Evolutionary conservation across 805 yeast genomes (phyloP).

Genomic region (Myxozyma lipomycoides): DNA sequence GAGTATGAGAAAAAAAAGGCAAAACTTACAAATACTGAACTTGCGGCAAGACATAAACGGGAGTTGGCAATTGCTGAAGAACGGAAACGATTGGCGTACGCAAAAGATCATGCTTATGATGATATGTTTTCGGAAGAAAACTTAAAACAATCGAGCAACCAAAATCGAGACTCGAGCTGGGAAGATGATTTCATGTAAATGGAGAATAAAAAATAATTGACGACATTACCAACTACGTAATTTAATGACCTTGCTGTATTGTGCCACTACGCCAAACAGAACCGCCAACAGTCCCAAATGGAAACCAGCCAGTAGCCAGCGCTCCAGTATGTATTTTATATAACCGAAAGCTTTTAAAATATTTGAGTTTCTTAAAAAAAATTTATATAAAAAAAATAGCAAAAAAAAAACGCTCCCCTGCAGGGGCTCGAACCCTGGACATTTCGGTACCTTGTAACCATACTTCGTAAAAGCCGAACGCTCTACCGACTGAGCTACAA

Average conservation of each 20-base stretch:
- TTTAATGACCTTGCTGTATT: too few species aligned
- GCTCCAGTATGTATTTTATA: too few species aligned
- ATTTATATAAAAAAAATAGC: background rate
- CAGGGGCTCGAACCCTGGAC: slow-evolving; percentile 64
- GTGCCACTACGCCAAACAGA: too few species aligned
- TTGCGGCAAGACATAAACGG: slow-evolving; percentile 40
- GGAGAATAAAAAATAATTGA: background rate
- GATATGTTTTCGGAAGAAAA: slow-evolving; percentile 49
- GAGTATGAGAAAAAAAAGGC: slow-evolving; percentile 41
- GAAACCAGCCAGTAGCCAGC: too few species aligned
- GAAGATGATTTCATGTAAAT: slow-evolving; percentile 55
- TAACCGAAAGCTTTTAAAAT: background rate
- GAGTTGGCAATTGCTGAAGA: slow-evolving; percentile 40
- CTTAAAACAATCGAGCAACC: slow-evolving; percentile 45
- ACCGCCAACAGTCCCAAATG: too few species aligned
- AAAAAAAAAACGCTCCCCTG: slow-evolving; percentile 42
- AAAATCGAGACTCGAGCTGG: slow-evolving; percentile 49
- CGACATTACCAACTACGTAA: too few species aligned
- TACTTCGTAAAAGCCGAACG: slow-evolving; percentile 56
- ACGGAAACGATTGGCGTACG: slow-evolving; percentile 34
- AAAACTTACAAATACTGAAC: slow-evolving; percentile 36
- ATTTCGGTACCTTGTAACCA: slow-evolving; percentile 43
- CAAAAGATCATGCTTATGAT: slow-evolving; percentile 45
- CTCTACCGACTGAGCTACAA: slow-evolving; percentile 60
- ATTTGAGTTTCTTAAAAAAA: background rate